These are phyloP conservation scores for Myriosclerotinia scirpicola DNA, from an alignment of 2,329 filamentous ascomycete species.

Conservation along the genomic window DNA sequence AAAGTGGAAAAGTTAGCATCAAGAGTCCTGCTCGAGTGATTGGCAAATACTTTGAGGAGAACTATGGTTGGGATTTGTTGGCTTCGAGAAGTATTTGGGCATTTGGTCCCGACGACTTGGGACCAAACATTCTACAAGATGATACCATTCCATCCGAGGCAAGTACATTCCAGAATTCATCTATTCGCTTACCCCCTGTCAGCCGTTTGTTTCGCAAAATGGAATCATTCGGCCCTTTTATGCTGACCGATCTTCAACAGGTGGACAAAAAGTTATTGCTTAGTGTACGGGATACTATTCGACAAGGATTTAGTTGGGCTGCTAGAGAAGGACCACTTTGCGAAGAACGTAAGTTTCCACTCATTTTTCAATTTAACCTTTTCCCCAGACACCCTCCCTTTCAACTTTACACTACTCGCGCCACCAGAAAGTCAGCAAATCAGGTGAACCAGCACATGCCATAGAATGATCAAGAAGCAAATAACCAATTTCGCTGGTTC, in stretches of 20 bases:
- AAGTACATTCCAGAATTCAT: constrained; percentile 40
- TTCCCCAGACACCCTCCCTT: constrained; percentile 11
- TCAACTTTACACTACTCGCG: background rate
- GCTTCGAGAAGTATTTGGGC: constrained; percentile 97
- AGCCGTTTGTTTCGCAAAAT: constrained; percentile 12
- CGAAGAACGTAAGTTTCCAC: constrained; percentile 78
- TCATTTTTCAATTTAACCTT: constrained; percentile 28
- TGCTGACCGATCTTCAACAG: constrained; percentile 44
- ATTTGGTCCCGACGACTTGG: constrained; percentile 92
- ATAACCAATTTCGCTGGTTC: too few relatives aligned
- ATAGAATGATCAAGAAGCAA: too few relatives aligned
- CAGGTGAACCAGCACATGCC: too few relatives aligned
- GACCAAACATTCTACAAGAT: constrained; percentile 94
- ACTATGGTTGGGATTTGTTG: constrained; percentile 94
- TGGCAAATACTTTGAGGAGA: constrained; percentile 95
- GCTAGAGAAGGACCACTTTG: constrained; percentile 92
- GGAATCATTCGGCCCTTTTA: constrained; percentile 33
- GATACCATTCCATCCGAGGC: constrained; percentile 90
- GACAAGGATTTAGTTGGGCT: constrained; percentile 96
- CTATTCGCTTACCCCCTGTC: constrained; percentile 1
- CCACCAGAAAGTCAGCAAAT: too few relatives aligned
- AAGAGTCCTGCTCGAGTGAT: constrained; percentile 90
- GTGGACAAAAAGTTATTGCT: constrained; percentile 90
- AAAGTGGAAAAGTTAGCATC: constrained; percentile 85
- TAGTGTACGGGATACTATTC: constrained; percentile 86